Conservation (phyloP, 345 rosid species). For the Eucalyptus sp. region DNA sequence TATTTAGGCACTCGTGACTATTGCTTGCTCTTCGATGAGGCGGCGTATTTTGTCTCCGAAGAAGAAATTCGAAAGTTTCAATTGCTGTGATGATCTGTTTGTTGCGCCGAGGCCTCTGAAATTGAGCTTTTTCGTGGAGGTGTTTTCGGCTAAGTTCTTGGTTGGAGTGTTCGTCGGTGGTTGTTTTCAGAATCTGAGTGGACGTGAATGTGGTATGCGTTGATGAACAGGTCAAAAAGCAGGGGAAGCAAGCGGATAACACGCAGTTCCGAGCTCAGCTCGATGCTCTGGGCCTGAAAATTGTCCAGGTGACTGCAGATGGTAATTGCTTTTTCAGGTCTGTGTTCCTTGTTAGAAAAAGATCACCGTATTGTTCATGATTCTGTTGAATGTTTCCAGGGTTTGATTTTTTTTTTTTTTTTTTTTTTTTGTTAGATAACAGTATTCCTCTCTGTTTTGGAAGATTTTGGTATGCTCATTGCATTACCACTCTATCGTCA, state of each 20-base stretch:
- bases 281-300: conserved; percentile 59
- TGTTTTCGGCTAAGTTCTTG: not conserved
- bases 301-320: conserved; percentile 72
- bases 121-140: not conserved
- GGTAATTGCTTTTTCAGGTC: conserved; percentile 99
- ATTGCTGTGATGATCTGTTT: rapidly evolving
- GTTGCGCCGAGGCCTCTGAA: not conserved
- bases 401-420: rapidly evolving
- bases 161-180: not conserved
- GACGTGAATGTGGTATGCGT: not conserved
- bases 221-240: conserved; percentile 41
- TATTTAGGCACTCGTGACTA: not conserved
- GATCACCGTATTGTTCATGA: not conserved
- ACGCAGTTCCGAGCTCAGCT: conserved; percentile 57
- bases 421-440: not conserved
- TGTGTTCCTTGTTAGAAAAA: conserved; percentile 5
- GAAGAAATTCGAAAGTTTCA: not conserved
- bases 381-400: not conserved
- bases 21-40: not conserved
- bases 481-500: not conserved
- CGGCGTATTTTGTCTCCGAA: not conserved
- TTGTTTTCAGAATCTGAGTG: not conserved
- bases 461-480: not conserved
- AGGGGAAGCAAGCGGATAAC: conserved; percentile 52
- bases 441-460: not conserved